phyloP scores from a whole-genome alignment of 495 filamentous ascomycete species.

The Oleoguttula mirabilis region DNA sequence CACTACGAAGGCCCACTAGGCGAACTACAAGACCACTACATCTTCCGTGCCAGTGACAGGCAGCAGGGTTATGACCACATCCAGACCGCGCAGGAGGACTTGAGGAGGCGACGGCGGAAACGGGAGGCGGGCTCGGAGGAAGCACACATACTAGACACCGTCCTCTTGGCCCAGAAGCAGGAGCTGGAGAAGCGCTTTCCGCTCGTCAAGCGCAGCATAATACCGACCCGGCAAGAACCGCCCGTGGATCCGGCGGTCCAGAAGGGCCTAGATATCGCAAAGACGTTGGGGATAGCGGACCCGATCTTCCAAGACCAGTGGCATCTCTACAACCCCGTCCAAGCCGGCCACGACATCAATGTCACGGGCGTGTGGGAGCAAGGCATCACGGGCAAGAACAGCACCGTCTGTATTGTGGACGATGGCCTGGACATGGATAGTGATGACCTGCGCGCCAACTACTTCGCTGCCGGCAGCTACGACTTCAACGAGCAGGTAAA shows the following conservation, averaged over 20 bases:
- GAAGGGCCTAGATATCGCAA: slow-evolving; percentile 48
- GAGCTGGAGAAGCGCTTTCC: slow-evolving; percentile 45
- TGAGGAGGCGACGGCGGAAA: slow-evolving; percentile 48
- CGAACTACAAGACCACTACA: slow-evolving; percentile 67
- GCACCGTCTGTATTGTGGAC: slow-evolving; percentile 85
- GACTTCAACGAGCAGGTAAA: slow-evolving; percentile 81
- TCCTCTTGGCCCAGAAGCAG: slow-evolving; percentile 76
- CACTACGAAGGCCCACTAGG: slow-evolving; percentile 75
- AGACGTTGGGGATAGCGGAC: slow-evolving; percentile 60
- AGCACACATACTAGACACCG: slow-evolving; percentile 51
- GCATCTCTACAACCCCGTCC: slow-evolving; percentile 79
- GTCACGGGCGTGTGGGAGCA: slow-evolving; percentile 84
- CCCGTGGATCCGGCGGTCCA: slow-evolving; percentile 37
- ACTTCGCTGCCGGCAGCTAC: slow-evolving; percentile 82
- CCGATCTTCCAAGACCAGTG: slow-evolving; percentile 90
- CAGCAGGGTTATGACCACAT: slow-evolving; percentile 53
- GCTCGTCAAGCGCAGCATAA: slow-evolving; percentile 57
- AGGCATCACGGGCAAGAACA: slow-evolving; percentile 83
- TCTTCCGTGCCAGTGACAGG: slow-evolving; percentile 56
- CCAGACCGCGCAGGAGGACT: slow-evolving; percentile 42
- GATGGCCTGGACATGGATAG: slow-evolving; percentile 97
- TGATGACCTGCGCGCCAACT: slow-evolving; percentile 80
- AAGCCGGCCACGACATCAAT: slow-evolving; percentile 84
- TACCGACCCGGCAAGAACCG: slow-evolving; percentile 30
- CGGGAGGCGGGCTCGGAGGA: slow-evolving; percentile 38